phyloP scores from a whole-genome alignment of 2,329 filamentous ascomycete genomes.

The Harringtonia aguacate region DNA sequence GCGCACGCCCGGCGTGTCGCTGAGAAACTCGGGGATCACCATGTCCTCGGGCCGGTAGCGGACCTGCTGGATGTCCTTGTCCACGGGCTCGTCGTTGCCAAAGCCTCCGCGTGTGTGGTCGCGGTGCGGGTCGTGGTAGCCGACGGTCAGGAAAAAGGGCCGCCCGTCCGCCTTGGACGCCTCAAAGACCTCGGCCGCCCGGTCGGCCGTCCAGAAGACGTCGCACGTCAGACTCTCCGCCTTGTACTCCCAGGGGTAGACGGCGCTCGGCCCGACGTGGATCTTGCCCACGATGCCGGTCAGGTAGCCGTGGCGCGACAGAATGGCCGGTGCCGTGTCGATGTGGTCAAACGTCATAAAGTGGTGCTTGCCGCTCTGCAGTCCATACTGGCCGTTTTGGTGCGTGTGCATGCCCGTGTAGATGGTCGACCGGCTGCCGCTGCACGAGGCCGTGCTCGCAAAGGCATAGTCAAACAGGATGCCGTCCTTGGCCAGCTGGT shows the following conservation, averaged over 20 bases:
- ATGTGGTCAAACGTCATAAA: slow-evolving; percentile 33
- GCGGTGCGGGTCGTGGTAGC: slow-evolving; percentile 34
- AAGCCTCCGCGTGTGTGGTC: slow-evolving; percentile 29
- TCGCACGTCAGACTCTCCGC: slow-evolving; percentile 31
- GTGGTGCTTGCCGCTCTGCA: slow-evolving; percentile 24
- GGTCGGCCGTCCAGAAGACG: slow-evolving; percentile 27
- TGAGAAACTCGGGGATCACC: slow-evolving; percentile 28
- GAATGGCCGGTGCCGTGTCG: slow-evolving; percentile 26
- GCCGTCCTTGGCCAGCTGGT: slow-evolving; percentile 25
- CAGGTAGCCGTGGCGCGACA: slow-evolving; percentile 27
- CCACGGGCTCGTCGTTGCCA: slow-evolving; percentile 26
- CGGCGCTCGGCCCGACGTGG: slow-evolving; percentile 29
- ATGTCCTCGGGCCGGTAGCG: slow-evolving; percentile 21
- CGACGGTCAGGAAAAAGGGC: slow-evolving; percentile 34
- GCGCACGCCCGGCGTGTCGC: slow-evolving; percentile 26
- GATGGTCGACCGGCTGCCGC: slow-evolving; percentile 32
- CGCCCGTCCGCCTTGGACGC: slow-evolving; percentile 16
- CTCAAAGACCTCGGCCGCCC: slow-evolving; percentile 26
- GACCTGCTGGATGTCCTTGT: slow-evolving; percentile 13
- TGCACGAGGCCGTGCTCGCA: slow-evolving; percentile 35
- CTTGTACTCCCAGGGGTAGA: slow-evolving; percentile 31
- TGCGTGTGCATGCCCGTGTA: slow-evolving; percentile 39
- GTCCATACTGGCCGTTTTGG: slow-evolving; percentile 35
- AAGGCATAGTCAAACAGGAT: slow-evolving; percentile 28
- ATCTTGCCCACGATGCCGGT: slow-evolving; percentile 38